Evolutionary conservation across 2,329 filamentous ascomycete genomes (phyloP).

Genomic region (Phialophora chinensis): DNA sequence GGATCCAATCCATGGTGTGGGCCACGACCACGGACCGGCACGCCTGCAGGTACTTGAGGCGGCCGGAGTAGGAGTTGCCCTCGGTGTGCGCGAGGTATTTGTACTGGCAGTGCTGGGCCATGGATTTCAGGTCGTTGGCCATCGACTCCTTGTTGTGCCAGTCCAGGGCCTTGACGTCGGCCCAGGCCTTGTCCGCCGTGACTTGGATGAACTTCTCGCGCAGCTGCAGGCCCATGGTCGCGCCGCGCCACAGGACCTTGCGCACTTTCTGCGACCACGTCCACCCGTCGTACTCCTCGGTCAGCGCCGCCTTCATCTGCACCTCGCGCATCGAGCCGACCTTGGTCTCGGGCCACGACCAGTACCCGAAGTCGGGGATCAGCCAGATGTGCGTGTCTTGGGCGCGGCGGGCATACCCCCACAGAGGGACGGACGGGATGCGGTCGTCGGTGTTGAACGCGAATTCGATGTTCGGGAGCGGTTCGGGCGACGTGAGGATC

Average conservation of each 20-base stretch:
- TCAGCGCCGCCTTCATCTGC: slow-evolving; percentile 38
- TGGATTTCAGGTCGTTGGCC: slow-evolving; percentile 52
- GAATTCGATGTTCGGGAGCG: slow-evolving; percentile 58
- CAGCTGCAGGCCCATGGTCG: slow-evolving; percentile 48
- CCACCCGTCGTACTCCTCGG: slow-evolving; percentile 29
- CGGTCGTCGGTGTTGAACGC: slow-evolving; percentile 56
- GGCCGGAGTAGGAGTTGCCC: slow-evolving; percentile 60
- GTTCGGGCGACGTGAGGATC: slow-evolving; percentile 49
- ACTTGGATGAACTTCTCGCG: slow-evolving; percentile 49
- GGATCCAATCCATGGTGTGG: slow-evolving; percentile 56
- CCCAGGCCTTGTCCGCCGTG: slow-evolving; percentile 53
- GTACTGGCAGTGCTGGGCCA: slow-evolving; percentile 62
- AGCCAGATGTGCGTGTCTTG: slow-evolving; percentile 54
- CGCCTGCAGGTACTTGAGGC: slow-evolving; percentile 60
- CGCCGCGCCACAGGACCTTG: slow-evolving; percentile 58
- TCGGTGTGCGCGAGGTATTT: slow-evolving; percentile 62
- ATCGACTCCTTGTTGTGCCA: slow-evolving; percentile 51
- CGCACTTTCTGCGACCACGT: slow-evolving; percentile 47
- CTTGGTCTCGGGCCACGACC: slow-evolving; percentile 58
- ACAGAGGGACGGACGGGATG: slow-evolving; percentile 45
- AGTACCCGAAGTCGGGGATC: slow-evolving; percentile 62
- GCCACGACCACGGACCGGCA: slow-evolving; percentile 58
- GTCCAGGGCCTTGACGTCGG: slow-evolving; percentile 51
- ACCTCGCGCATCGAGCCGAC: slow-evolving; percentile 54
- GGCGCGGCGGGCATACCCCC: slow-evolving; percentile 52